These are phyloP conservation scores for Cryptococcus sp. DNA, from an alignment of 1,284 basidiomycete species.

Conservation along the genomic window DNA sequence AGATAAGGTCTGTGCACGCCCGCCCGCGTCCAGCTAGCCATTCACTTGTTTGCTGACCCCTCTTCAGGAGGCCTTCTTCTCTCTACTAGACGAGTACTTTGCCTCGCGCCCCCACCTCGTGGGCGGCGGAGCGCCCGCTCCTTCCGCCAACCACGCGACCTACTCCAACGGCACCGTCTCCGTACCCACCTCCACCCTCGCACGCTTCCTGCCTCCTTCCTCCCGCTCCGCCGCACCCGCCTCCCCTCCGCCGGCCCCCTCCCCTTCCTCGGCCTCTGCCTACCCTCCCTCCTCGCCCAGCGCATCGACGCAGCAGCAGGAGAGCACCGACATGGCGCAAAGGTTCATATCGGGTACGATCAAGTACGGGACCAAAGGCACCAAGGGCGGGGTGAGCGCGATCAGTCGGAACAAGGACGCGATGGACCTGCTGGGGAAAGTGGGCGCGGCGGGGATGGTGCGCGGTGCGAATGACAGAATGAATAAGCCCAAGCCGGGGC, in stretches of 20 bases:
- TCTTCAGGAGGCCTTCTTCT: constrained; percentile 45
- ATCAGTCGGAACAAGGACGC: constrained; percentile 27
- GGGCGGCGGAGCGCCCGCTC: not conserved
- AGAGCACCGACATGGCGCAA: constrained; percentile 26
- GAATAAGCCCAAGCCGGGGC: constrained; percentile 13
- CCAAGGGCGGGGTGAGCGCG: constrained; percentile 21
- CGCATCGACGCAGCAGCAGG: not conserved
- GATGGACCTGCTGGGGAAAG: constrained; percentile 31
- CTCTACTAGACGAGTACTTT: constrained; percentile 48
- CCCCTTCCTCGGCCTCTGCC: not conserved
- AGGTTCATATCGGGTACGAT: constrained; percentile 26
- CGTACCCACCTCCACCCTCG: constrained; percentile 2
- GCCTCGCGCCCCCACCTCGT: constrained; percentile 40
- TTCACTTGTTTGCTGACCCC: not conserved
- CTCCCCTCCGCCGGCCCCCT: constrained; percentile 4
- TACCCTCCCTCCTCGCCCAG: constrained; percentile 9
- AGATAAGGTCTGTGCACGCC: not conserved
- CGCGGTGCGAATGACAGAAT: constrained; percentile 20
- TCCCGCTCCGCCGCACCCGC: constrained; percentile 1
- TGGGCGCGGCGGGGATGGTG: constrained; percentile 26
- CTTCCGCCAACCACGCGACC: not conserved
- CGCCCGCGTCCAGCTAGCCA: not conserved
- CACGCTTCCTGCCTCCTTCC: not conserved
- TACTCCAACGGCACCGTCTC: constrained; percentile 6
- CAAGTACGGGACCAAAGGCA: constrained; percentile 24